Percentiles rank a stretch among this genome's conserved stretches.
Conservation (phyloP, 2,329 filamentous ascomycete species). For the Apiospora phragmitis region DNA sequence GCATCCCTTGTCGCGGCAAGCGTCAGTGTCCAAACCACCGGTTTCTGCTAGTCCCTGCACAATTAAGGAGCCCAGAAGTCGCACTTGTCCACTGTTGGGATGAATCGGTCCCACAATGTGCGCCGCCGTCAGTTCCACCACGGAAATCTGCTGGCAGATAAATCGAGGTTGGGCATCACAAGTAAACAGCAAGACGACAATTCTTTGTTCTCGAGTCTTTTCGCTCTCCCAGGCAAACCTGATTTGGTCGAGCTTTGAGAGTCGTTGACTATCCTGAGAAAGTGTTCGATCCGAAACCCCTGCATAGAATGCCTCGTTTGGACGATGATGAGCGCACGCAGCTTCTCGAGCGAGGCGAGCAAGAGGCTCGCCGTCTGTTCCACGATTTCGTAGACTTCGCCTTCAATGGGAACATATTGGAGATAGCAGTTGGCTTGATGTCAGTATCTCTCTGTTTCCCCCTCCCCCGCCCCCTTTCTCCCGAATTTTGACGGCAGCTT, state of each 20-base stretch:
- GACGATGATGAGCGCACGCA: not conserved
- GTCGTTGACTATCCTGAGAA: not conserved
- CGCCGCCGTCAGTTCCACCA: not conserved
- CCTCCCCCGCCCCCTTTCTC: no score
- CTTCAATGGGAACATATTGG: conserved; percentile 72
- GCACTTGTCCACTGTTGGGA: not conserved
- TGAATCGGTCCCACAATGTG: not conserved
- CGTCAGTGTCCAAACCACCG: not conserved
- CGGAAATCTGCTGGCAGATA: not conserved
- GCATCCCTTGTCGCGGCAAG: not conserved
- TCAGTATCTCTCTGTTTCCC: conserved; percentile 36
- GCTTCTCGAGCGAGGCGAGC: conserved; percentile 34
- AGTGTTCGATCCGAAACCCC: not conserved
- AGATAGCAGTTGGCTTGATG: conserved; percentile 77
- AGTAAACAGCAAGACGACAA: not conserved
- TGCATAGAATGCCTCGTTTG: not conserved
- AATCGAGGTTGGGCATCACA: not conserved
- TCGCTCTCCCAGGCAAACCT: not conserved
- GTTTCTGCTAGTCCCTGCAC: not conserved
- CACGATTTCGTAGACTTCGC: conserved; percentile 72
- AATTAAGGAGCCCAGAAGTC: not conserved
- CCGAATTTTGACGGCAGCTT: not conserved
- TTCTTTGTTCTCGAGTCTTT: no score
- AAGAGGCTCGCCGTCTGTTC: conserved; percentile 53
- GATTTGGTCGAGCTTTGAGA: not conserved